A percentile compares a stretch with the other conserved stretches of the same genome.
Conservation (phyloP, 306 rosid species). For the Myrica gale region DNA sequence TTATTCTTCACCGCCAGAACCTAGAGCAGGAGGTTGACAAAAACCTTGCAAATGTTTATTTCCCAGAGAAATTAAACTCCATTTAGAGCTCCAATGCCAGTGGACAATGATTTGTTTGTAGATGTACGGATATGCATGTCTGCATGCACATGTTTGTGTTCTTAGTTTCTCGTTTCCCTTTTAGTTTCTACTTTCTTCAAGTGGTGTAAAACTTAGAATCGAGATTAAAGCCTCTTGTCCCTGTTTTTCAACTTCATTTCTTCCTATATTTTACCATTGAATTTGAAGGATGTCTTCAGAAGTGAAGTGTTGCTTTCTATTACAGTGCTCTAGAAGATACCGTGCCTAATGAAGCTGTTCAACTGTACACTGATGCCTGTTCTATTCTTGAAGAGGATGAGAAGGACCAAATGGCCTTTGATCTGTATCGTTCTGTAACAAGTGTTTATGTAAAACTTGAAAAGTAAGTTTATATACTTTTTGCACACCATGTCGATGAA, state of each 20-base stretch:
- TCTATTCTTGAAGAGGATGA: conserved; percentile 86
- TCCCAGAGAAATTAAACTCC: not conserved
- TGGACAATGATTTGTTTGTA: not conserved
- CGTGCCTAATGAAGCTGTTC: conserved; percentile 79
- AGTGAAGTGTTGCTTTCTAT: conserved; percentile 11
- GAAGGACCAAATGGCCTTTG: conserved; percentile 96
- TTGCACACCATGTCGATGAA: conserved; percentile 6
- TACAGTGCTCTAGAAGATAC: conserved; percentile 84
- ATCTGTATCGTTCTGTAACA: conserved; percentile 78
- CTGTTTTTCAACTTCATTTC: not conserved
- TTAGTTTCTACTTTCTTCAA: not conserved
- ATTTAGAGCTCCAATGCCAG: not conserved
- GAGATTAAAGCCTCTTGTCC: not conserved
- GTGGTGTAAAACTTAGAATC: not conserved
- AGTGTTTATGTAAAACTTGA: conserved; percentile 69
- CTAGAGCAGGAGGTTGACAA: not conserved
- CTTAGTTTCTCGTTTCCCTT: not conserved
- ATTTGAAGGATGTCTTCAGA: conserved; percentile 5
- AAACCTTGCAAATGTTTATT: not conserved
- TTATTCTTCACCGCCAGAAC: not conserved
- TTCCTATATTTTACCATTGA: conserved; percentile 6
- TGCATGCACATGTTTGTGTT: not conserved
- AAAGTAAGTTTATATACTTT: conserved; percentile 58
- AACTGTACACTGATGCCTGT: conserved; percentile 80
- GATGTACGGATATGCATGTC: not conserved